Evolutionary conservation across 345 rosid genomes (phyloP), one percentile per base, ranked within the genome.

Genomic region (Citrus sinensis): DNA sequence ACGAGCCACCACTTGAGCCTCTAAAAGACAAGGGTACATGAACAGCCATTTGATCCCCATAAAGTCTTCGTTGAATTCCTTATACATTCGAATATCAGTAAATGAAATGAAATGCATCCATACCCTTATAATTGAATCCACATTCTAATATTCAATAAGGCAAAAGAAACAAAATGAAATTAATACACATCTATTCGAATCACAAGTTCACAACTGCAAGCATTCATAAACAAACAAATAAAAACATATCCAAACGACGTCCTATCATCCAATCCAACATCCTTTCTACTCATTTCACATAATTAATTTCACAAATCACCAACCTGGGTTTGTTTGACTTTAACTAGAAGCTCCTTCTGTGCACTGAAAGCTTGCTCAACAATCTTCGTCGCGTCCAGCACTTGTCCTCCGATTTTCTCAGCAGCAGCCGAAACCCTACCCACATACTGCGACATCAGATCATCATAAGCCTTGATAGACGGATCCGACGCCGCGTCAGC

Each of bases 331-430:
- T 91, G 96, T 86, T 90, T 95, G 82, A 91, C 78, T 68, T 82
- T 83, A 77, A 89, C 59, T 32, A 95, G 94, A 78, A 95, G 92
- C 60, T 88, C 92, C 86, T 86, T 93, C 51, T 92, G 88, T 40
- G 83, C 82, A 30, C 76, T 71, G 77, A 92, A 92, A 24, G 98
- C 99, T 74, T 92, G 88, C 11, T 78, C 84, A 30, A 95, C 76
- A 69, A 95, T 42, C 86, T 88, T 90, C 29, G 96, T 92, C 63
- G 83, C 91, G 54, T 89, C 94, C 65, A 88, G 86, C 80, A 94
- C 99, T 83, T 79, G 89, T 34, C 98, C 99, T 51, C 99, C 97
- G 79, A 96, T 94, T 85, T 90, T 93, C 91, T 89, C 94, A 9
- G 98, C 98, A 32, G 93, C 93, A 25, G 27, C 59, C 30, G 85